Evolutionary conservation across 345 rosid genomes (phyloP).

Genomic region (Cochlearia excelsa): DNA sequence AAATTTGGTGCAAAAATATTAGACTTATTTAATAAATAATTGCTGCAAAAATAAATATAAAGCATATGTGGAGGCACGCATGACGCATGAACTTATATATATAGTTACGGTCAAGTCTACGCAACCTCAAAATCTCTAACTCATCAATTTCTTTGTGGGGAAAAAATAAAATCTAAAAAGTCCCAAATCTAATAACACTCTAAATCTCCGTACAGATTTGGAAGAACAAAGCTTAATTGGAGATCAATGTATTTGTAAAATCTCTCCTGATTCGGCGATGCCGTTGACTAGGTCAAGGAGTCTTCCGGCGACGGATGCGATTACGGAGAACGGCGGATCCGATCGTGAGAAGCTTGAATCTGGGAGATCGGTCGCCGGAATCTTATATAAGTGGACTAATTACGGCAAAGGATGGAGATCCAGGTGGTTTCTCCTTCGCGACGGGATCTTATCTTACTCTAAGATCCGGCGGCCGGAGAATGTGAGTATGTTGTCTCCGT

Average conservation of each 20-base stretch:
- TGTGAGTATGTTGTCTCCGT: slow-evolving; percentile 44
- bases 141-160: not conserved
- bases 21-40: no score
- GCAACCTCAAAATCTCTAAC: slow-evolving; percentile 23
- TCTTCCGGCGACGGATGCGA: slow-evolving; percentile 49
- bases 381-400: slow-evolving; percentile 92
- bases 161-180: not conserved
- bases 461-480: slow-evolving; percentile 71
- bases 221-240: not conserved
- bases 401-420: slow-evolving; percentile 99
- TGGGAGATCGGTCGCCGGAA: slow-evolving; percentile 78
- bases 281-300: slow-evolving; percentile 57
- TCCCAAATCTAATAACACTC: not conserved
- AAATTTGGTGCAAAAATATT: no score
- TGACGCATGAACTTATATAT: slow-evolving; percentile 25
- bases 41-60: no score
- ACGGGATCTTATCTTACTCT: slow-evolving; percentile 77
- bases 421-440: slow-evolving; percentile 80
- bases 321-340: slow-evolving; percentile 41
- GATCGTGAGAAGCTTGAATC: slow-evolving; percentile 23
- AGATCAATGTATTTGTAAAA: slow-evolving; percentile 39
- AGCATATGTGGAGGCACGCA: not conserved
- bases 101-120: slow-evolving; percentile 5
- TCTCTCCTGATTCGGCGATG: slow-evolving; percentile 46
- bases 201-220: not conserved